These are phyloP conservation scores for Xylariaceae sp. DNA, from an alignment of 2,329 filamentous ascomycete species.

Conservation along the genomic window DNA sequence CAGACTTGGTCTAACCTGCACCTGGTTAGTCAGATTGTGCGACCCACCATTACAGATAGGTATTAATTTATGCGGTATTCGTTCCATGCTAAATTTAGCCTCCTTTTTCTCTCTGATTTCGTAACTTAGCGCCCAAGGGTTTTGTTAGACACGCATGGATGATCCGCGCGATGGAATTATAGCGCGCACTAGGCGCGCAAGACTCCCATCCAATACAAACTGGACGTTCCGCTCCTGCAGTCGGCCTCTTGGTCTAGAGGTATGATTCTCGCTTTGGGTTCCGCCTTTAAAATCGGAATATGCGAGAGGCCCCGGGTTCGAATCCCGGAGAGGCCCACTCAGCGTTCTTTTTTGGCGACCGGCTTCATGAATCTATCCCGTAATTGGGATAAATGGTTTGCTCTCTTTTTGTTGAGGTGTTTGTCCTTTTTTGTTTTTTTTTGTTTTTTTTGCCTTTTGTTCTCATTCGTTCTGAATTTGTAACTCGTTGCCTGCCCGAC, in stretches of 20 bases:
- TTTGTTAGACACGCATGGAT: too few species aligned
- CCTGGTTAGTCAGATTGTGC: too few species aligned
- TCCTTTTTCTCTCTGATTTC: too few species aligned
- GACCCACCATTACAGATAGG: too few species aligned
- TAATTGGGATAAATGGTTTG: neutral
- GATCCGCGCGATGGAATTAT: neutral
- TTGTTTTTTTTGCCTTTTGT: too few species aligned
- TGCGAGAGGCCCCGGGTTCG: conserved; percentile 21
- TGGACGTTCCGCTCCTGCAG: neutral
- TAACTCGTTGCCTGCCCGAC: too few species aligned
- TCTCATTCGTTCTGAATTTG: too few species aligned
- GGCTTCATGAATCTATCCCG: neutral
- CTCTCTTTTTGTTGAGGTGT: neutral
- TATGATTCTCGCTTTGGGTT: conserved; percentile 21
- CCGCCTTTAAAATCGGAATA: neutral
- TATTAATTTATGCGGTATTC: too few species aligned
- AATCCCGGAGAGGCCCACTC: conserved; percentile 12
- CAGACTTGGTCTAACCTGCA: too few species aligned
- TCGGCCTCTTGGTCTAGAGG: conserved; percentile 18
- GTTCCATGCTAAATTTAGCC: too few species aligned
- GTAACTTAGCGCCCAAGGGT: too few species aligned
- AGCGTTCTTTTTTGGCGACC: neutral
- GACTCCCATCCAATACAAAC: neutral
- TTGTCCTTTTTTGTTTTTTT: too few species aligned
- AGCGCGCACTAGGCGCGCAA: neutral